Percentiles rank a stretch among this genome's conserved stretches.
Conservation (phyloP, 257 asterid genomes). For the Dorcoceras hygrometricum region DNA sequence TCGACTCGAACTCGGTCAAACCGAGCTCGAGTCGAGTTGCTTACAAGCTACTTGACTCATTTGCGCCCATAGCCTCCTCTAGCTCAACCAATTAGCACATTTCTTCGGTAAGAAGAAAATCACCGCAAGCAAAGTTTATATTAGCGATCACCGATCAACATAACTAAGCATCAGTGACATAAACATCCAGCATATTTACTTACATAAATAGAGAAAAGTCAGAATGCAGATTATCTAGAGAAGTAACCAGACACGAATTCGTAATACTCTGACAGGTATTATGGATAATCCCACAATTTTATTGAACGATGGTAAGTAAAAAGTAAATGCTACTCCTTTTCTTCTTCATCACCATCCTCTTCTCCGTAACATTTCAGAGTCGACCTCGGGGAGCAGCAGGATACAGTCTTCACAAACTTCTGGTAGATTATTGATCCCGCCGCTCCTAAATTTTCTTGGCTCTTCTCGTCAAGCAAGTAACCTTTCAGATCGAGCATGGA, state of each 20-base stretch:
- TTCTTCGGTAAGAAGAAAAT: no score
- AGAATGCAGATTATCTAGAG: not conserved
- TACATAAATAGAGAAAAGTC: no score
- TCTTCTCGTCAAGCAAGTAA: conserved; percentile 38
- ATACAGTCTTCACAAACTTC: conserved; percentile 45
- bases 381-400: conserved; percentile 72
- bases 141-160: no score
- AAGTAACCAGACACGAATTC: not conserved
- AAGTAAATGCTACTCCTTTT: conserved; percentile 57
- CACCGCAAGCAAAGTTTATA: no score
- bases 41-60: no score
- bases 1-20: no score
- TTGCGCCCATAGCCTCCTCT: no score
- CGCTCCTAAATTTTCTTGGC: conserved; percentile 53
- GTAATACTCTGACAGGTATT: not conserved
- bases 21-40: no score
- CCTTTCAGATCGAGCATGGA: conserved; percentile 41
- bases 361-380: conserved; percentile 63
- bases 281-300: conserved; percentile 15
- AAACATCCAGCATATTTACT: no score
- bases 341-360: conserved; percentile 62
- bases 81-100: no score
- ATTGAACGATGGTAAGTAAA: conserved; percentile 16
- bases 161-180: no score
- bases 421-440: conserved; percentile 66